Evolutionary conservation across 1,284 basidiomycete species (phyloP).

Genomic region (Rugiboletus extremiorientalis): DNA sequence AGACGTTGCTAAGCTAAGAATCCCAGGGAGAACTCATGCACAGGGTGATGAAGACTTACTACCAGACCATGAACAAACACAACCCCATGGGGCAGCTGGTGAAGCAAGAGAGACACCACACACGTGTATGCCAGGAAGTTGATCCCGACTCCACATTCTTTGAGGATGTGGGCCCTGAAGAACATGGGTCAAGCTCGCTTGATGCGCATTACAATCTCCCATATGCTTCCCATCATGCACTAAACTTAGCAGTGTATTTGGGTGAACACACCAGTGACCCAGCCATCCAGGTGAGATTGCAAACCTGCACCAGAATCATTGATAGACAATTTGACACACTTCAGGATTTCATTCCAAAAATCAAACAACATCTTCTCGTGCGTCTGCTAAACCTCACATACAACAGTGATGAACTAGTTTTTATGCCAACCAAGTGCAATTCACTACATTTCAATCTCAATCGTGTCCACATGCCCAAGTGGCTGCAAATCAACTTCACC

Average conservation of each 20-base stretch:
- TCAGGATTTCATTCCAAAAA: neutral
- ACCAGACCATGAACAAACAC: neutral
- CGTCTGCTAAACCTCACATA: neutral
- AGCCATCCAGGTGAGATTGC: no score
- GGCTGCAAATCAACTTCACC: neutral
- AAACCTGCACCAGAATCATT: no score
- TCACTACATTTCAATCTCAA: no score
- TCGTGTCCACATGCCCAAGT: neutral
- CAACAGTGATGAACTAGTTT: neutral
- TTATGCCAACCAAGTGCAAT: no score
- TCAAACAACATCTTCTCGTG: neutral
- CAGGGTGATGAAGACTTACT: neutral
- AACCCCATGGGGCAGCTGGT: neutral
- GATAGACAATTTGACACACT: no score
- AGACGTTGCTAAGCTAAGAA: no score
- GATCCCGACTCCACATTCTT: neutral
- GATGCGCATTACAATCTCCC: no score
- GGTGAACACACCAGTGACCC: no score
- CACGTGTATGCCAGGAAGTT: neutral
- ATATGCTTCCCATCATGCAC: no score
- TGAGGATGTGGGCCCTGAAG: neutral
- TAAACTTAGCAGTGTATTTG: no score
- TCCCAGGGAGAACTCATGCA: neutral
- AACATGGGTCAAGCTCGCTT: neutral
- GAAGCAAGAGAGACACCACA: neutral